Percentiles rank a stretch among this genome's conserved stretches.
Conservation (phyloP, 768 basidiomycete species). For the Collybiopsis confluens region DNA sequence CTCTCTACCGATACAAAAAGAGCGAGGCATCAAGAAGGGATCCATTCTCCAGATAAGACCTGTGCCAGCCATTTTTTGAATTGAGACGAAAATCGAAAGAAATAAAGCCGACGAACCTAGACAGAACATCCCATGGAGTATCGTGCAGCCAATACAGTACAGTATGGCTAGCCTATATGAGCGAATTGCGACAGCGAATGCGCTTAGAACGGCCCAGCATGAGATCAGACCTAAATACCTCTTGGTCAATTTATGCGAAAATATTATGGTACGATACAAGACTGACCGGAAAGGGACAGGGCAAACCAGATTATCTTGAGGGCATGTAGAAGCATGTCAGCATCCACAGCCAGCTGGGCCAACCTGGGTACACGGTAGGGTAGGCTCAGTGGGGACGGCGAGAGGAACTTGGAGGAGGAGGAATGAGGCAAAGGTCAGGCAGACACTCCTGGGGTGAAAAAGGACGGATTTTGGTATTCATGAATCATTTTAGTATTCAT, state of each 20-base stretch:
- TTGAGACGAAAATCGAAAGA: too few relatives aligned
- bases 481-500: too few relatives aligned
- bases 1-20: conserved; percentile 52
- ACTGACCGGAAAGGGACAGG: conserved; percentile 50
- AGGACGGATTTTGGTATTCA: too few relatives aligned
- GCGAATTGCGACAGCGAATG: conserved; percentile 39
- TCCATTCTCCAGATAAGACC: conserved; percentile 66
- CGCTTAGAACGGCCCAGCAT: conserved; percentile 45
- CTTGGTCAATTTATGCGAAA: not conserved
- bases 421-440: not conserved
- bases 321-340: conserved; percentile 48
- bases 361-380: not conserved
- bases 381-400: too few relatives aligned
- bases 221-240: conserved; percentile 38
- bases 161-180: conserved; percentile 44
- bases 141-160: conserved; percentile 46
- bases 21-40: conserved; percentile 50
- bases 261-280: not conserved
- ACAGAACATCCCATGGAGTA: conserved; percentile 55
- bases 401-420: not conserved
- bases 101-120: conserved; percentile 35
- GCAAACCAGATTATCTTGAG: conserved; percentile 57
- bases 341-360: conserved; percentile 3
- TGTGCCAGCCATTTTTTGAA: too few relatives aligned
- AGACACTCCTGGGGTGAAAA: not conserved